Conservation (phyloP, 768 basidiomycete genomes). For the Lyophyllum shimeji region DNA sequence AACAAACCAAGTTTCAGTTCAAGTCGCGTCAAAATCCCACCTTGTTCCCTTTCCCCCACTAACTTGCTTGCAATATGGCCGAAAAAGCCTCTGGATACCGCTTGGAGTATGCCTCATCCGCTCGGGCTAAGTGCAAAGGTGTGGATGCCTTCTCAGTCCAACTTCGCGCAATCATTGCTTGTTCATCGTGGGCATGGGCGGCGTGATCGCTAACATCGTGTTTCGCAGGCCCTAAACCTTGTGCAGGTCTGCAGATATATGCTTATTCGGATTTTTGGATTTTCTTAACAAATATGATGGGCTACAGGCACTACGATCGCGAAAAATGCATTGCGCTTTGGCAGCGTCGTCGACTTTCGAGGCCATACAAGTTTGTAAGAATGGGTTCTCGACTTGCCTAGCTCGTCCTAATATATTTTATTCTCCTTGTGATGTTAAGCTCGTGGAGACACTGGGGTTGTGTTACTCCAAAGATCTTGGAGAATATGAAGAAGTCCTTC, state of each 20-base stretch:
- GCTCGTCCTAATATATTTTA: neutral
- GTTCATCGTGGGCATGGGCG: conserved; percentile 23
- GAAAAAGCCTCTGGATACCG: conserved; percentile 69
- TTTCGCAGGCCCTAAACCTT: conserved; percentile 72
- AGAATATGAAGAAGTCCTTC: conserved; percentile 67
- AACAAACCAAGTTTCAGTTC: conserved; percentile 26
- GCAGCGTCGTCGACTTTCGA: conserved; percentile 70
- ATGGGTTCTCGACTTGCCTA: conserved; percentile 16
- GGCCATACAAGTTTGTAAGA: conserved; percentile 68
- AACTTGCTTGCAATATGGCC: conserved; percentile 30
- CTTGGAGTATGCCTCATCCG: conserved; percentile 70
- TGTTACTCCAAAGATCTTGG: conserved; percentile 63
- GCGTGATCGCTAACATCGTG: conserved; percentile 17
- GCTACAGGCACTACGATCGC: conserved; percentile 61
- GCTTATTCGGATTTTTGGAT: conserved; percentile 4
- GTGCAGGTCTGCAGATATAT: conserved; percentile 46
- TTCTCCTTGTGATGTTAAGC: conserved; percentile 32
- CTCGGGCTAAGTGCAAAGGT: conserved; percentile 82
- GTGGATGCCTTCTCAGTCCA: conserved; percentile 17
- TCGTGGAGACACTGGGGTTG: conserved; percentile 94
- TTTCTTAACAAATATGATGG: conserved; percentile 10
- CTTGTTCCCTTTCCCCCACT: conserved; percentile 21
- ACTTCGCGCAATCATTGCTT: conserved; percentile 11
- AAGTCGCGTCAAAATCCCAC: conserved; percentile 31
- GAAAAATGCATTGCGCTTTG: conserved; percentile 76